Evolutionary conservation across 441 rosid genomes (phyloP).

Genomic region (Gossypium gossypioides): DNA sequence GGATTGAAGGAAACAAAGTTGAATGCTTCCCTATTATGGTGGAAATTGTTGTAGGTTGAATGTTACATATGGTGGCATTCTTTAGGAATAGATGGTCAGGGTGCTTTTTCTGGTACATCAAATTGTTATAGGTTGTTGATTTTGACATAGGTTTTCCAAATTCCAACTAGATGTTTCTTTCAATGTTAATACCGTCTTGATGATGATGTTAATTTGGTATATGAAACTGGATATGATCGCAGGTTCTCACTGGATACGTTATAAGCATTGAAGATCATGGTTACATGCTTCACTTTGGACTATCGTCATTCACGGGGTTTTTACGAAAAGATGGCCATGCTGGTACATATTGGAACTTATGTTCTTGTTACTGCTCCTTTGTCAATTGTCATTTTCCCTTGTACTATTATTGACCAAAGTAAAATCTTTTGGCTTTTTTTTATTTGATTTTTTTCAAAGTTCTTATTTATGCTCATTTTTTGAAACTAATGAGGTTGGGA

Average conservation of each 20-base stretch:
- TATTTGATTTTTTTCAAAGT: not conserved
- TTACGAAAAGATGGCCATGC: constrained; percentile 43
- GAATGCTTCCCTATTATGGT: not conserved
- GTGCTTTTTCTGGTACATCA: not conserved
- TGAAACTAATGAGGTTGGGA: not conserved
- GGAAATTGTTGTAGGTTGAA: not conserved
- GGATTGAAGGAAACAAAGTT: not conserved
- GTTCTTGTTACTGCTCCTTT: not conserved
- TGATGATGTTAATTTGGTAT: not conserved
- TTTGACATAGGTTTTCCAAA: not conserved
- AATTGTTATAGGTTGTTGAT: not conserved
- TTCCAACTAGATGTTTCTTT: not conserved
- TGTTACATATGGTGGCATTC: not conserved
- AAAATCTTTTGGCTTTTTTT: not conserved
- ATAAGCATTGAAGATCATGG: constrained; percentile 97
- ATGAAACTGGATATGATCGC: constrained; percentile 18
- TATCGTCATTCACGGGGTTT: constrained; percentile 71
- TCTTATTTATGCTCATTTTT: not conserved
- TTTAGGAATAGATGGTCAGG: not conserved
- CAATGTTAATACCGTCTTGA: not conserved
- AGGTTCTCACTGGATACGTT: constrained; percentile 70
- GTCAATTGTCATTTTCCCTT: not conserved
- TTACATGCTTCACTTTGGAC: constrained; percentile 85
- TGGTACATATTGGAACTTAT: constrained; percentile 31
- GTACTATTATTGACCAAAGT: not conserved